Percentiles rank a stretch among this genome's conserved stretches.
Conservation (phyloP, 345 rosid species). For the Adansonia digitata region DNA sequence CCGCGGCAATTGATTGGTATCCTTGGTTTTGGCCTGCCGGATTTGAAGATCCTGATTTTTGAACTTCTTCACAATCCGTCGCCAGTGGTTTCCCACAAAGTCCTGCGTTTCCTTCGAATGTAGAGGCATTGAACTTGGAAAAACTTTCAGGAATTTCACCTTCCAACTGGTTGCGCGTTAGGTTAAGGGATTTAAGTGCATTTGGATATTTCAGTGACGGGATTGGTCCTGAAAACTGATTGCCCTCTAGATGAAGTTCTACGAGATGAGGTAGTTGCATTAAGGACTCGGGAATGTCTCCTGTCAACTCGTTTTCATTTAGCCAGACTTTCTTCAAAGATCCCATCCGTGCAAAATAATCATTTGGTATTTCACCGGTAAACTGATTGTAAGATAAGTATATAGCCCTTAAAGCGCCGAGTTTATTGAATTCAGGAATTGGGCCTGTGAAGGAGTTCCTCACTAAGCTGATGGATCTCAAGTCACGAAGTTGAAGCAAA, state of each 20-base stretch:
- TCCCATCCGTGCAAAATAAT: slow-evolving; percentile 49
- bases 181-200: slow-evolving; percentile 30
- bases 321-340: slow-evolving; percentile 56
- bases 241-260: slow-evolving; percentile 65
- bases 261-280: slow-evolving; percentile 34
- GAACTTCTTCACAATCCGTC: slow-evolving; percentile 19
- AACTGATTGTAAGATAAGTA: slow-evolving; percentile 51
- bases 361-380: slow-evolving; percentile 47
- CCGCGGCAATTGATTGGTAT: not conserved
- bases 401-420: slow-evolving; percentile 41
- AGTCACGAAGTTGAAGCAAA: slow-evolving; percentile 31
- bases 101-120: slow-evolving; percentile 34
- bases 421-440: slow-evolving; percentile 52
- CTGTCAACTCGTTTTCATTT: slow-evolving; percentile 46
- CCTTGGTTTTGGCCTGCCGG: not conserved
- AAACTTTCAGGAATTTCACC: slow-evolving; percentile 49
- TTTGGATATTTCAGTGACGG: slow-evolving; percentile 32
- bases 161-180: slow-evolving; percentile 52
- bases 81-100: slow-evolving; percentile 55
- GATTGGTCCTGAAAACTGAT: slow-evolving; percentile 56
- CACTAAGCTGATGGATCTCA: slow-evolving; percentile 50
- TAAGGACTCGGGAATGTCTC: slow-evolving; percentile 51
- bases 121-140: slow-evolving; percentile 17
- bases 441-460: slow-evolving; percentile 59
- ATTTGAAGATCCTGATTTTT: not conserved